phyloP scores from a whole-genome alignment of 257 asterid genomes.

The Solanum phureja region DNA sequence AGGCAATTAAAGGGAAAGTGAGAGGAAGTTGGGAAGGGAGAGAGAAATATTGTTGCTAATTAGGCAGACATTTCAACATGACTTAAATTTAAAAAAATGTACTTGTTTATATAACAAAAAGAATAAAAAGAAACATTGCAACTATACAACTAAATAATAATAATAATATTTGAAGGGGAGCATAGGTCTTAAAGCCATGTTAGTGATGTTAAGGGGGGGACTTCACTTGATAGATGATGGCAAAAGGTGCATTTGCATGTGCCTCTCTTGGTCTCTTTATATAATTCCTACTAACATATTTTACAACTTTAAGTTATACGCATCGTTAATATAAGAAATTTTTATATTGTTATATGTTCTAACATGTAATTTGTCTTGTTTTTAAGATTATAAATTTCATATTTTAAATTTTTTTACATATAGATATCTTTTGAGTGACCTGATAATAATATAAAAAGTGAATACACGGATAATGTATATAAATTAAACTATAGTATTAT shows the following conservation, averaged over 20 bases:
- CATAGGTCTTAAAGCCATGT: neutral
- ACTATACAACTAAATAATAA: neutral
- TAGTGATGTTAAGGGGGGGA: neutral
- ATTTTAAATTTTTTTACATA: rapidly evolving
- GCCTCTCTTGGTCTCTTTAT: neutral
- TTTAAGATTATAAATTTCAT: neutral
- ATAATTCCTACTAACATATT: neutral
- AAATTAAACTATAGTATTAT: neutral
- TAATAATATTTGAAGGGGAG: neutral
- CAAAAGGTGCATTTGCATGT: constrained; percentile 1
- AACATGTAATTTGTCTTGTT: too few species aligned
- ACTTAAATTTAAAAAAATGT: neutral
- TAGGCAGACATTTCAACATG: neutral
- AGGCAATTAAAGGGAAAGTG: neutral
- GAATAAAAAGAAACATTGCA: neutral
- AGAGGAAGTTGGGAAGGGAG: neutral
- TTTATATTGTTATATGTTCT: neutral
- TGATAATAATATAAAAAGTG: neutral
- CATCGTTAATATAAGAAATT: neutral
- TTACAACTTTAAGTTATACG: neutral
- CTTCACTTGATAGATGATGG: neutral
- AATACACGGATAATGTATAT: neutral
- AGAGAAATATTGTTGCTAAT: neutral
- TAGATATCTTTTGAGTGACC: neutral
- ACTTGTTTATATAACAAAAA: neutral